Evolutionary conservation across 306 rosid genomes (phyloP).

Genomic region (Begonia peltatifolia): DNA sequence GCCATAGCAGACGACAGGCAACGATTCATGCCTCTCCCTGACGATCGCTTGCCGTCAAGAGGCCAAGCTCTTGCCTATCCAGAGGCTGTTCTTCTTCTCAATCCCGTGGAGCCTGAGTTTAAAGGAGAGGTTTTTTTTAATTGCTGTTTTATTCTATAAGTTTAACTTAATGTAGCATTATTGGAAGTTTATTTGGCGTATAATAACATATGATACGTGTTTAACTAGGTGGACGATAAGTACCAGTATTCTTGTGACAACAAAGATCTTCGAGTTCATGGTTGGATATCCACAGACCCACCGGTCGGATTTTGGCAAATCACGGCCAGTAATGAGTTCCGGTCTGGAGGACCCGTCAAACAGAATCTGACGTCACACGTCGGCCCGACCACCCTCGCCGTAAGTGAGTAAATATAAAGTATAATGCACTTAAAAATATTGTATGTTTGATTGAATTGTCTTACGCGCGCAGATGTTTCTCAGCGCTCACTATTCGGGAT

Average conservation of each 20-base stretch:
- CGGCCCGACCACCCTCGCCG: slow-evolving; percentile 82
- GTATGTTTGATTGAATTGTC: not conserved
- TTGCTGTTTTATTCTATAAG: too few species aligned
- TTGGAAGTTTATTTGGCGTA: not conserved
- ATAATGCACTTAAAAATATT: too few species aligned
- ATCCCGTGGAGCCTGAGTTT: slow-evolving; percentile 61
- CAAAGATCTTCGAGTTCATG: slow-evolving; percentile 26
- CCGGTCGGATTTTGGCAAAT: slow-evolving; percentile 32
- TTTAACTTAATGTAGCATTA: too few species aligned
- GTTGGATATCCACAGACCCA: slow-evolving; percentile 25
- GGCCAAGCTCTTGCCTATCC: slow-evolving; percentile 47
- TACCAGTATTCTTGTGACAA: slow-evolving; percentile 33
- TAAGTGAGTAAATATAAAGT: slow-evolving; percentile 16
- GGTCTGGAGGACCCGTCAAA: slow-evolving; percentile 74
- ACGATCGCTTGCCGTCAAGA: slow-evolving; percentile 44
- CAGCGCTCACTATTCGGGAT: slow-evolving; percentile 37
- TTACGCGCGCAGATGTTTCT: slow-evolving; percentile 19
- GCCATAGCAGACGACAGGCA: slow-evolving; percentile 58
- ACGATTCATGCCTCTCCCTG: slow-evolving; percentile 82
- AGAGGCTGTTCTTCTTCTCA: slow-evolving; percentile 61
- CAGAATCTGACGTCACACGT: slow-evolving; percentile 93
- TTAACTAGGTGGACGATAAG: slow-evolving; percentile 32
- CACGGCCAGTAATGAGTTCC: slow-evolving; percentile 30
- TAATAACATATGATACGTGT: not conserved
- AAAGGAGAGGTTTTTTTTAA: slow-evolving; percentile 40